These are phyloP conservation scores for Fusarium transvaalense DNA, from an alignment of 2,329 filamentous ascomycete genomes.

Conservation along the genomic window DNA sequence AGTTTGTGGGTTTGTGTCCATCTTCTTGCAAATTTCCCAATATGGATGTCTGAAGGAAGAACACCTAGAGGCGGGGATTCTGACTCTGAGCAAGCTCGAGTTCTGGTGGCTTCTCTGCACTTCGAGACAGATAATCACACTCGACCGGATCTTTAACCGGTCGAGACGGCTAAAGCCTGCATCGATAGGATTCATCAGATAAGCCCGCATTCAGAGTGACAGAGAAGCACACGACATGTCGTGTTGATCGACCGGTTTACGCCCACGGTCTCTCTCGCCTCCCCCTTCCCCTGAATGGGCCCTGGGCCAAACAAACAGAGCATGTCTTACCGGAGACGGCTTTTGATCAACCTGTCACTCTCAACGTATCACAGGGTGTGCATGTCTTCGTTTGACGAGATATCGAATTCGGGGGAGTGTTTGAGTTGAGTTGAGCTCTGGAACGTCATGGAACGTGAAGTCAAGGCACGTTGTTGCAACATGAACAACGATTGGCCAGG, in stretches of 20 bases:
- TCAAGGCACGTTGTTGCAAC: slow-evolving; percentile 46
- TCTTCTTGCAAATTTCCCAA: slow-evolving; percentile 13
- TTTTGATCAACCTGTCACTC: slow-evolving; percentile 12
- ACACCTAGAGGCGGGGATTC: slow-evolving; percentile 11
- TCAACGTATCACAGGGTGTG: slow-evolving; percentile 11
- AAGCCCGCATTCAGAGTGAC: background rate
- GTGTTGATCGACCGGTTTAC: slow-evolving; percentile 18
- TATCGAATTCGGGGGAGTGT: slow-evolving; percentile 12
- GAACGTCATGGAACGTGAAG: slow-evolving; percentile 33
- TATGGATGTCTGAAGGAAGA: background rate
- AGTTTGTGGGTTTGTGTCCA: slow-evolving; percentile 36
- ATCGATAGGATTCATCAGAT: slow-evolving; percentile 12
- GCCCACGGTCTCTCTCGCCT: slow-evolving; percentile 21
- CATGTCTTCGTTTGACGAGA: background rate
- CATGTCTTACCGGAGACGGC: slow-evolving; percentile 31
- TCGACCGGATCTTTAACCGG: slow-evolving; percentile 15
- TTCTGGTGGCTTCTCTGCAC: slow-evolving; percentile 1
- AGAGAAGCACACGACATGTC: slow-evolving; percentile 39
- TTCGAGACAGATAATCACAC: slow-evolving; percentile 10
- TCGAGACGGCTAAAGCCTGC: slow-evolving; percentile 17
- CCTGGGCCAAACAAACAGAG: slow-evolving; percentile 17
- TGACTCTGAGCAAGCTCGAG: slow-evolving; percentile 9
- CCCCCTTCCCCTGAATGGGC: slow-evolving; percentile 36
- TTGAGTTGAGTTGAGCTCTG: slow-evolving; percentile 25
- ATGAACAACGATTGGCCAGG: slow-evolving; percentile 40